These are phyloP conservation scores for Arthrobotrys iridis DNA, from an alignment of 2,329 filamentous ascomycete genomes.

Conservation along the genomic window DNA sequence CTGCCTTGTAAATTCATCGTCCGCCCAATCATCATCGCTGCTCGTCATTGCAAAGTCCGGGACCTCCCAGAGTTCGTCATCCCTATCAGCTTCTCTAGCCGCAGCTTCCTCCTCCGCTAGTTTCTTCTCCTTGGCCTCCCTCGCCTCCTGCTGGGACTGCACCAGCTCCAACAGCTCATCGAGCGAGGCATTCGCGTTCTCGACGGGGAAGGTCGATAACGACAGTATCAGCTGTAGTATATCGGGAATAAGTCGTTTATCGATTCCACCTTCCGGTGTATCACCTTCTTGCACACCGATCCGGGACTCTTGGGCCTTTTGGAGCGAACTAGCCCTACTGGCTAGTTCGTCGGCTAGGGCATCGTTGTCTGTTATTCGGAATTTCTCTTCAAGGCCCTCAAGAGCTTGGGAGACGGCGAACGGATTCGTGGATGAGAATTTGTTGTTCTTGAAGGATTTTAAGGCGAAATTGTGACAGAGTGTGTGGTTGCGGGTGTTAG, in stretches of 20 bases:
- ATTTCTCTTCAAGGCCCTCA: slow-evolving; percentile 77
- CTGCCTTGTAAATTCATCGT: slow-evolving; percentile 58
- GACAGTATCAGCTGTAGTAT: slow-evolving; percentile 79
- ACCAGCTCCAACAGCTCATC: slow-evolving; percentile 70
- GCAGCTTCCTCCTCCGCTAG: slow-evolving; percentile 84
- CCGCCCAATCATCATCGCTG: slow-evolving; percentile 55
- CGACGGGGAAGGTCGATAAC: slow-evolving; percentile 80
- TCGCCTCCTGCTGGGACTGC: slow-evolving; percentile 62
- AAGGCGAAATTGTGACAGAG: slow-evolving; percentile 28
- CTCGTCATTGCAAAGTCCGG: slow-evolving; percentile 70
- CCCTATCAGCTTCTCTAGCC: slow-evolving; percentile 73
- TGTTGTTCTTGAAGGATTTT: slow-evolving; percentile 35
- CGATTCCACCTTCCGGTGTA: slow-evolving; percentile 60
- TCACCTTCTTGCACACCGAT: slow-evolving; percentile 59
- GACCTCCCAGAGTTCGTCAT: slow-evolving; percentile 71
- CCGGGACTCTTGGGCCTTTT: slow-evolving; percentile 66
- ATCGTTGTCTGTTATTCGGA: slow-evolving; percentile 81
- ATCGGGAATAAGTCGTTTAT: slow-evolving; percentile 70
- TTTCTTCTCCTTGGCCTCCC: slow-evolving; percentile 47
- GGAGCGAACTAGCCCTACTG: slow-evolving; percentile 60
- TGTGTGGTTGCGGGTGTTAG: slow-evolving; percentile 13
- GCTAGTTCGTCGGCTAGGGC: slow-evolving; percentile 76
- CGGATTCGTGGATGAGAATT: slow-evolving; percentile 10
- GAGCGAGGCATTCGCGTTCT: slow-evolving; percentile 70
- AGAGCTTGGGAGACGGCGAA: slow-evolving; percentile 33